Conservation (phyloP, 805 yeast genomes). For the Ogataea allantospora region DNA sequence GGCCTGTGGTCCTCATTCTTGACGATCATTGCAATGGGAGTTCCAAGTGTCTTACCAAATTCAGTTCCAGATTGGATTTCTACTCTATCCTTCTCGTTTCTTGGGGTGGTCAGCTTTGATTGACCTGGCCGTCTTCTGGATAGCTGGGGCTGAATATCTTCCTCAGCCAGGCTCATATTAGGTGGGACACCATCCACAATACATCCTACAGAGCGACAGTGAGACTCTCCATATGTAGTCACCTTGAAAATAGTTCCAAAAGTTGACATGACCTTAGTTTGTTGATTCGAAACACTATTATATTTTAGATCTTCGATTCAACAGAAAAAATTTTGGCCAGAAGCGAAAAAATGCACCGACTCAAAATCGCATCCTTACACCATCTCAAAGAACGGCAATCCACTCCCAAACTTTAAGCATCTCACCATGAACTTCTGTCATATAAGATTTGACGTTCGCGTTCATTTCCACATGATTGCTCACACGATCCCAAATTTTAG, state of each 20-base stretch:
- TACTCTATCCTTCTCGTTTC: constrained; percentile 92
- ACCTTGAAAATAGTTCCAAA: constrained; percentile 68
- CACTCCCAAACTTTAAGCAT: constrained; percentile 88
- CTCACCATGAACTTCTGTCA: constrained; percentile 80
- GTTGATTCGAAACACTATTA: constrained; percentile 1
- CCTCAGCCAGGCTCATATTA: constrained; percentile 79
- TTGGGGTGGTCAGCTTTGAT: constrained; percentile 85
- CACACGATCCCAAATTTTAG: constrained; percentile 59
- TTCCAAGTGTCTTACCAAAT: constrained; percentile 84
- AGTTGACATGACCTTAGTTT: constrained; percentile 64
- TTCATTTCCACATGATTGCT: constrained; percentile 58
- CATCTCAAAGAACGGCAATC: constrained; percentile 46
- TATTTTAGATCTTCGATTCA: constrained; percentile 8
- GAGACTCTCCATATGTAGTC: constrained; percentile 97
- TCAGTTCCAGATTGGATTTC: constrained; percentile 95
- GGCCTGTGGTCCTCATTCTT: constrained; percentile 96
- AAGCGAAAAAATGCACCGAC: constrained; percentile 4
- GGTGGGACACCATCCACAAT: constrained; percentile 99
- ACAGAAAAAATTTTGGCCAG: constrained; percentile 10
- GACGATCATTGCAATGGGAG: constrained; percentile 93
- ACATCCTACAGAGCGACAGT: constrained; percentile 96
- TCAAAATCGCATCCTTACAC: constrained; percentile 12
- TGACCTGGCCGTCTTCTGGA: constrained; percentile 98
- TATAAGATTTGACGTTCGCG: constrained; percentile 58
- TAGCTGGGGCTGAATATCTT: constrained; percentile 91